Conservation (phyloP, 1,284 basidiomycete species). For the Phellopilus nigrolimitatus region DNA sequence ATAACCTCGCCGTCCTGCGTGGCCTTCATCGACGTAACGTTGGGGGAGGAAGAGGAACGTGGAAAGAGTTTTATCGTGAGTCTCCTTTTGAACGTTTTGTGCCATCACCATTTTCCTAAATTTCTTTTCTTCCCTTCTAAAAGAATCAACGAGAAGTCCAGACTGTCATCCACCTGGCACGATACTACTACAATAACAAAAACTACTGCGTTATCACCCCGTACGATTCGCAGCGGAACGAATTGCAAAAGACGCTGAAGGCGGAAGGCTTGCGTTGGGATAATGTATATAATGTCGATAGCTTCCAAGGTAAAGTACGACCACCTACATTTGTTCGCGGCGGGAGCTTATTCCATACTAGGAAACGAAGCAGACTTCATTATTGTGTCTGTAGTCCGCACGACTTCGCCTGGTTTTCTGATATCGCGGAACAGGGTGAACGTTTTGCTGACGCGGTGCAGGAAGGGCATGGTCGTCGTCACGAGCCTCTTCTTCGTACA, state of each 20-base stretch:
- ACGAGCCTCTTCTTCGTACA: constrained; percentile 34
- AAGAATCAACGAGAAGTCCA: constrained; percentile 42
- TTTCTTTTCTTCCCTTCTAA: neutral
- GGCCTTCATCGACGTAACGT: constrained; percentile 41
- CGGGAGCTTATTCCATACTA: constrained; percentile 17
- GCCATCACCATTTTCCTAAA: neutral
- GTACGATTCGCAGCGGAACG: constrained; percentile 51
- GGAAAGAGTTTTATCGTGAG: constrained; percentile 43
- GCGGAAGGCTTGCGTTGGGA: constrained; percentile 35
- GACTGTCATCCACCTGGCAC: constrained; percentile 38
- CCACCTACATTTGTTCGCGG: neutral
- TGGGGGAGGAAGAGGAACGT: constrained; percentile 31
- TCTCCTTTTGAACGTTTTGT: neutral
- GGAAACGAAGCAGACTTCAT: constrained; percentile 43
- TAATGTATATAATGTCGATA: constrained; percentile 49
- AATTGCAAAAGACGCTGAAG: constrained; percentile 38
- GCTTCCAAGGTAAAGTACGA: constrained; percentile 38
- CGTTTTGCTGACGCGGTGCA: constrained; percentile 44
- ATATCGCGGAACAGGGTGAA: constrained; percentile 37
- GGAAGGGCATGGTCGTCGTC: constrained; percentile 39
- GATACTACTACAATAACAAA: constrained; percentile 33
- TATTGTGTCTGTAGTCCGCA: constrained; percentile 43
- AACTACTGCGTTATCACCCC: constrained; percentile 49
- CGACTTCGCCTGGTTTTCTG: constrained; percentile 38
- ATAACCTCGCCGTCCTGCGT: constrained; percentile 30